phyloP scores from a whole-genome alignment of 371 early-diverging fungal species.

The Syncephalastrum contaminatum region DNA sequence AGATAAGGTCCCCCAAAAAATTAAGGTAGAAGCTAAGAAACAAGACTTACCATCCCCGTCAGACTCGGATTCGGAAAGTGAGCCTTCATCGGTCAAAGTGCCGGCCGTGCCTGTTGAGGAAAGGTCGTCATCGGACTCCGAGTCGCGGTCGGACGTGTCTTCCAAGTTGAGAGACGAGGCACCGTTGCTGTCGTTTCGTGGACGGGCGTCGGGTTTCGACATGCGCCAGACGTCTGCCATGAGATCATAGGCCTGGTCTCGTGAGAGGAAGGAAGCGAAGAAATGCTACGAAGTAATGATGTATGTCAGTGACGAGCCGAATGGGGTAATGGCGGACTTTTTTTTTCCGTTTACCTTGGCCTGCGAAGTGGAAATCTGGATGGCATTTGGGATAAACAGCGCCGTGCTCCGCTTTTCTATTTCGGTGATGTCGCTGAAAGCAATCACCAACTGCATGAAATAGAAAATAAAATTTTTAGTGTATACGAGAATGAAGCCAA shows the following conservation, averaged over 20 bases:
- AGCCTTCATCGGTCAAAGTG: too few species aligned
- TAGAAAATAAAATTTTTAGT: not conserved
- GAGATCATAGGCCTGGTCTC: constrained; percentile 75
- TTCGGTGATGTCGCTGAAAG: constrained; percentile 77
- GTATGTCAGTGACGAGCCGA: not conserved
- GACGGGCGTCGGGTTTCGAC: constrained; percentile 7
- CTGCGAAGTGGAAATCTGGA: constrained; percentile 74
- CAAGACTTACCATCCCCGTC: constrained; percentile 2
- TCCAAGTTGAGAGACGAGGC: constrained; percentile 1
- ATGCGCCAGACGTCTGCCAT: constrained; percentile 72
- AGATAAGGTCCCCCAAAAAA: not conserved
- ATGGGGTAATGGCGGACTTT: not conserved
- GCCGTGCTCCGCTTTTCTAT: constrained; percentile 82
- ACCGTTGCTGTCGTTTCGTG: constrained; percentile 4
- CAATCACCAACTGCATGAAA: constrained; percentile 69
- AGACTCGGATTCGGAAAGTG: not conserved
- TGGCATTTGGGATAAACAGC: constrained; percentile 85
- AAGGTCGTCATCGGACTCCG: constrained; percentile 6
- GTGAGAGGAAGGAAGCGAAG: constrained; percentile 80
- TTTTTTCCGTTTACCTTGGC: constrained; percentile 45
- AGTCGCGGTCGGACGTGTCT: not conserved
- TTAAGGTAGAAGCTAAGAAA: constrained; percentile 4
- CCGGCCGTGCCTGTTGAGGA: not conserved
- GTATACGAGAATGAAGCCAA: not conserved
- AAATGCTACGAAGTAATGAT: constrained; percentile 49